Evolutionary conservation across 306 rosid genomes (phyloP), one percentile per base, ranked within the genome.

Genomic region (Erythrophleum fordii): DNA sequence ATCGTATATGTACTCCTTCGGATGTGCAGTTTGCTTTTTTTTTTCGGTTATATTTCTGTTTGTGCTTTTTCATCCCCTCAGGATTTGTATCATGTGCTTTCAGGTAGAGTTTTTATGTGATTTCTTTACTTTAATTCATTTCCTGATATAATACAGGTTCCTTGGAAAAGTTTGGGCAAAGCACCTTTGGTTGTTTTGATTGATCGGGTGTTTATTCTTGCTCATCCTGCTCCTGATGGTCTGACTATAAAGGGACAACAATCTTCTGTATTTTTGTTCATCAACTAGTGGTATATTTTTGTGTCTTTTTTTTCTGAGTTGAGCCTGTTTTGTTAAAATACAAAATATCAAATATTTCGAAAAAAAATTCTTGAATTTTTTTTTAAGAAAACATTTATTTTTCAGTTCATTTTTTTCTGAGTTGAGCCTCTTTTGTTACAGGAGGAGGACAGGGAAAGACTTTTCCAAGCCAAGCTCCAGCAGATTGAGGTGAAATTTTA

Each of bases 81-180:
- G 49, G 77, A 66, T 34, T 83, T 42, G 61, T 69, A 20, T 67
- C 55, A 14, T 14, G 35, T 77, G 83, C 68, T 77, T 83, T 77
- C 45, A 23, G 20, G 55, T 17, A 18, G 69, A 18, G 6, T 74
- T 18, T 80, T 82, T 53, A 56, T 80, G 78, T 41, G 34, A 48
- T 18, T 77, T 73, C 23, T 74, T 11, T 14, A 26, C 73, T 66
- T 16, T 6, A 45, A 22, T 23, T 5, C 73, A 68, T 76, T 20
- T 76, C 35, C 29, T 68, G 22, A 69, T 73, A 48, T 80, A 73
- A 69, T 72, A 12, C 58, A 95, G 98, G 98, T 95, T 77, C 98
- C 98, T n/a, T 92, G 98, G 98, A 95, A 95, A 91, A 89, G 97
- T 80, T 90, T 95, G 92, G 98, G 97, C 65, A 95, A 95, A 86